phyloP scores from a whole-genome alignment of 1,284 basidiomycete species.

The Wallemia mellicola region DNA sequence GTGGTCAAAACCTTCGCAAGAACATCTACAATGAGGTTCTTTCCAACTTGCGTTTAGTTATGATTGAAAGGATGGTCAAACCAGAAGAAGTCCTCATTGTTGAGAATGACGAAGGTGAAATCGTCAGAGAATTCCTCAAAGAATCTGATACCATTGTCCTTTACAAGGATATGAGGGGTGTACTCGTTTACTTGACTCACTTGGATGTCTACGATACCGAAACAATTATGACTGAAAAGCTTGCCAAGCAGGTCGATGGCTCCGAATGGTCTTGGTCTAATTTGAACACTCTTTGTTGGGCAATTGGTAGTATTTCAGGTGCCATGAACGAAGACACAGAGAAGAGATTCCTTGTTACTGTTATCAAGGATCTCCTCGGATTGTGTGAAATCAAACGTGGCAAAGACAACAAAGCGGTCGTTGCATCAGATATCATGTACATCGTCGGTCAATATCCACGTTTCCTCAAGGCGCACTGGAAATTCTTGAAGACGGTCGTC shows the following conservation, averaged over 20 bases:
- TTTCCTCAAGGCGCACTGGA: conserved; percentile 99
- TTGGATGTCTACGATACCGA: conserved; percentile 88
- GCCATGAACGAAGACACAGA: conserved; percentile 99
- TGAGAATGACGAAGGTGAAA: conserved; percentile 98
- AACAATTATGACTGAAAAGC: conserved; percentile 84
- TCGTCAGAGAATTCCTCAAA: conserved; percentile 98
- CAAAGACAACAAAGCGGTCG: conserved; percentile 99
- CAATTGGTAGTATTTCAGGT: conserved; percentile 94
- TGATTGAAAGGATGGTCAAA: conserved; percentile 99
- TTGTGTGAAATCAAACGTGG: conserved; percentile 95
- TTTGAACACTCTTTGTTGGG: conserved; percentile 97
- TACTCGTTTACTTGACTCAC: conserved; percentile 88
- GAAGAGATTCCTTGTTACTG: conserved; percentile 93
- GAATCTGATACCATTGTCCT: conserved; percentile 95
- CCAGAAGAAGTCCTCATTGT: conserved; percentile 97
- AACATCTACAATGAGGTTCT: conserved; percentile 84
- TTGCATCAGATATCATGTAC: conserved; percentile 99
- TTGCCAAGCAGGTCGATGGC: conserved; percentile 86
- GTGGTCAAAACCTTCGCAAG: conserved; percentile 54
- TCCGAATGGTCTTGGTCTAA: conserved; percentile 99
- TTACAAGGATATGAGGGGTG: conserved; percentile 96
- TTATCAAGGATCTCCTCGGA: conserved; percentile 93
- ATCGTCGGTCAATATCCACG: conserved; percentile 98
- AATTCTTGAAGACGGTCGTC: conserved; percentile 98
- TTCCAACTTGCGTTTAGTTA: conserved; percentile 76